These are phyloP conservation scores for Drechslera avenae DNA, from an alignment of 2,329 filamentous ascomycete species.

Conservation along the genomic window DNA sequence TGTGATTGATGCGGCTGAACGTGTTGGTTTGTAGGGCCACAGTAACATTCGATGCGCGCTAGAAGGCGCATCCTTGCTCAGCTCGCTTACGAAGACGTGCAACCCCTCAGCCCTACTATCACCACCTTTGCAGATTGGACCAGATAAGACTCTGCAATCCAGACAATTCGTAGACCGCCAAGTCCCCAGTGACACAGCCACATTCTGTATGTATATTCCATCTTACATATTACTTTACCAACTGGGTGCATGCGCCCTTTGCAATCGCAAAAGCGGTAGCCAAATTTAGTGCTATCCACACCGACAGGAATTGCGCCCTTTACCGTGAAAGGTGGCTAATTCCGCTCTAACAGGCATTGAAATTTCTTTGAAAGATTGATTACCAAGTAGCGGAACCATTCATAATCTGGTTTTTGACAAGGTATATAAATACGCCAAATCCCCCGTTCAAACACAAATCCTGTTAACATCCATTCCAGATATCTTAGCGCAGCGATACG, in stretches of 20 bases:
- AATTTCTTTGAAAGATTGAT: constrained; percentile 7
- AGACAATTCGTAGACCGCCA: neutral
- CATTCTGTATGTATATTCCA: constrained; percentile 4
- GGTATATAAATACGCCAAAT: neutral
- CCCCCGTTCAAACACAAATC: neutral
- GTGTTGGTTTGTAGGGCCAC: constrained; percentile 11
- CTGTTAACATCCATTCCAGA: no score
- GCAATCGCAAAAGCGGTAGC: neutral
- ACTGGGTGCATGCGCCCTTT: constrained; percentile 8
- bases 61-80: constrained; percentile 9
- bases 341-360: constrained; percentile 18
- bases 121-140: neutral
- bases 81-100: constrained; percentile 16
- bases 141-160: neutral
- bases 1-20: constrained; percentile 18
- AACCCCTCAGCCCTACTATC: constrained; percentile 12
- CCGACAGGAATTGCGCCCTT: constrained; percentile 6
- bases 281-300: neutral
- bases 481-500: no score
- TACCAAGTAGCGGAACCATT: neutral
- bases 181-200: neutral
- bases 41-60: constrained; percentile 12
- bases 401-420: neutral
- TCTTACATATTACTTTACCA: neutral
- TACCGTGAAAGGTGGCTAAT: constrained; percentile 6